Base-by-base conservation (phyloP, 2,329 filamentous ascomycete species). In the Alternaria infectoria region DNA sequence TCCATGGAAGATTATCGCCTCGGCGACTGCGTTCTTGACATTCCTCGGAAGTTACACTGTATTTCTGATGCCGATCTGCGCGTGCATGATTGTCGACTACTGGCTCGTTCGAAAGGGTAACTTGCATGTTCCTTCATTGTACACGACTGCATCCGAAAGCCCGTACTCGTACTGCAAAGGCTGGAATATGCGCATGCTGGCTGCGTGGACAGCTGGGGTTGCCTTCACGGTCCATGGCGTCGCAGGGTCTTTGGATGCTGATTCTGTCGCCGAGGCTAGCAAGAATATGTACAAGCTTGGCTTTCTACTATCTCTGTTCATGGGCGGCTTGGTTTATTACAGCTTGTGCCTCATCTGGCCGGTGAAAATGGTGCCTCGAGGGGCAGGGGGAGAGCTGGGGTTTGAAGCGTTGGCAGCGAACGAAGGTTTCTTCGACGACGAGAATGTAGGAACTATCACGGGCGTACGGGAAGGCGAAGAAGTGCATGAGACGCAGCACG, bases 1-100 rank as follows among this genome's bases (percentile, higher is more conserved):
- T 15, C 71, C 70, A 0, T 77, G 74, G 75, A 75, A 70, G 17
- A 76, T 76, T n/a, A 63, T 75, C 30, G 55, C 62, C 6, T 71
- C 69, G 10, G 74, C 67, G 8, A 65, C 60, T 11, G 65, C 64
- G 2, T 70, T 76, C 26, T 66, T 76, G 13, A 75, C 66, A 13
- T 77, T 77, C 66, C 68, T 77, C 36, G 66, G 65, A 36, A 66
- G 59, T 2, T 70, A 71, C 45, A 72, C 66, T 21, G 69, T 76
- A 21, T 77, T 77, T 65, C 40, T 77, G 54, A 70, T 70, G 68
- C 68, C 68, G 5, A 70, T 70, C 23, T 67, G 64, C 64, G 68
- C 68, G 6, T 68, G 63, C 52, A 70, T 70, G 68, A 65, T 70
- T 23, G 47, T 69, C 13, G 68, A 70, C 50, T 69, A 70, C 55